phyloP scores from a whole-genome alignment of 352 stramenopile genomes.

The Pythium aquatile region DNA sequence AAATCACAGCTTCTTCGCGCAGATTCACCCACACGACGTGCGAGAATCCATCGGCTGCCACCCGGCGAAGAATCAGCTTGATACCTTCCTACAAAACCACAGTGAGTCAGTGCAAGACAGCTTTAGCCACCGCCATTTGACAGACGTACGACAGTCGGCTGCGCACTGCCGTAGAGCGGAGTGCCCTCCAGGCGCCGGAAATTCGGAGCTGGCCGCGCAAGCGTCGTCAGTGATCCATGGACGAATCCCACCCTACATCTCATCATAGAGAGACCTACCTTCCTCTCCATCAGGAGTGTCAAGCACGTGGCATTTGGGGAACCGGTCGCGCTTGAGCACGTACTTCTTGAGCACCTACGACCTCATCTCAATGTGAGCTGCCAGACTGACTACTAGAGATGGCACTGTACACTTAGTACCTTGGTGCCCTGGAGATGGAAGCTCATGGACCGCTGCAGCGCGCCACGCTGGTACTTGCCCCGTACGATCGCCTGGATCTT shows the following conservation, averaged over 20 bases:
- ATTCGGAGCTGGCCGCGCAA: slow-evolving; percentile 53
- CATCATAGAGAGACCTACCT: slow-evolving; percentile 27
- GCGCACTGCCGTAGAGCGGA: slow-evolving; percentile 68
- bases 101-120: background rate
- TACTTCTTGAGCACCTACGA: slow-evolving; percentile 74
- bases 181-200: slow-evolving; percentile 71
- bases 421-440: slow-evolving; percentile 71
- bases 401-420: slow-evolving; percentile 22
- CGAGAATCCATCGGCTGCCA: slow-evolving; percentile 68
- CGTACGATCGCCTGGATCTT: slow-evolving; percentile 73
- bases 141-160: slow-evolving; percentile 62
- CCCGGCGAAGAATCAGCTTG: slow-evolving; percentile 61
- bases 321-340: slow-evolving; percentile 80
- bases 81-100: slow-evolving; percentile 50
- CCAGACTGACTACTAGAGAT: background rate
- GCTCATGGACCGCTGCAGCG: slow-evolving; percentile 51
- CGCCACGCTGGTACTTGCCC: slow-evolving; percentile 49
- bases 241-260: background rate
- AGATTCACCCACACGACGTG: slow-evolving; percentile 86
- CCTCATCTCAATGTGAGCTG: background rate
- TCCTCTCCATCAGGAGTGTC: slow-evolving; percentile 58
- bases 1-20: slow-evolving; percentile 83
- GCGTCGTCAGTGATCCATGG: background rate
- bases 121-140: no score
- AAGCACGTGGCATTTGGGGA: slow-evolving; percentile 78